phyloP scores from a whole-genome alignment of 1,139 yeast species.

The Martiniozyma asiatica region DNA sequence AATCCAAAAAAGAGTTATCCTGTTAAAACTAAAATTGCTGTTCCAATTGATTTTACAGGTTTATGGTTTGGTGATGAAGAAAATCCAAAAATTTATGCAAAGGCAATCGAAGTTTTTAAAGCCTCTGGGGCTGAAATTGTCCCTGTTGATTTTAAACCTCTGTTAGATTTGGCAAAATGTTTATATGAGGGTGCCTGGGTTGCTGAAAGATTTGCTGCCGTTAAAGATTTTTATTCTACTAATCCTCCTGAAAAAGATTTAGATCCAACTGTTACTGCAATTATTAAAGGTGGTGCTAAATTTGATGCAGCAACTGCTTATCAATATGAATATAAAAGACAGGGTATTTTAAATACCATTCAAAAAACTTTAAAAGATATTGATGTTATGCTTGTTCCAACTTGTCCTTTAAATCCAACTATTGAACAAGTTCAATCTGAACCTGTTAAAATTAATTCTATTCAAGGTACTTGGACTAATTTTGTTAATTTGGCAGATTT shows the following conservation, averaged over 20 bases:
- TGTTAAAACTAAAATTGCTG: conserved; percentile 39
- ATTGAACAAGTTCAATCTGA: conserved; percentile 59
- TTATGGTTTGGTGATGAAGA: conserved; percentile 70
- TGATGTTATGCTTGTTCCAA: conserved; percentile 80
- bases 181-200: conserved; percentile 99
- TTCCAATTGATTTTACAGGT: conserved; percentile 50
- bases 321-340: conserved; percentile 75
- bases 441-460: conserved; percentile 74
- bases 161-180: conserved; percentile 74
- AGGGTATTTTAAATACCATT: conserved; percentile 58
- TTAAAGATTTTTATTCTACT: conserved; percentile 57
- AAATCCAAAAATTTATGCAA: conserved; percentile 56
- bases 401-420: conserved; percentile 86
- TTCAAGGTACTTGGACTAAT: conserved; percentile 94
- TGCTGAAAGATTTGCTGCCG: conserved; percentile 83
- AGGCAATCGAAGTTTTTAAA: conserved; percentile 48
- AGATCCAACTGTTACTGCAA: conserved; percentile 74
- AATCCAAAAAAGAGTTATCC: conserved; percentile 58
- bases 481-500: conserved; percentile 90
- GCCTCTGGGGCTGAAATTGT: conserved; percentile 44
- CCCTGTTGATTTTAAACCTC: conserved; percentile 57
- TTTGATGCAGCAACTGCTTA: conserved; percentile 76
- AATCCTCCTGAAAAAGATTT: conserved; percentile 60
- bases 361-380: conserved; percentile 39
- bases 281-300: conserved; percentile 66